Base-by-base conservation (phyloP, 2,329 filamentous ascomycete species). In the Ophiosphaerella herpotricha region DNA sequence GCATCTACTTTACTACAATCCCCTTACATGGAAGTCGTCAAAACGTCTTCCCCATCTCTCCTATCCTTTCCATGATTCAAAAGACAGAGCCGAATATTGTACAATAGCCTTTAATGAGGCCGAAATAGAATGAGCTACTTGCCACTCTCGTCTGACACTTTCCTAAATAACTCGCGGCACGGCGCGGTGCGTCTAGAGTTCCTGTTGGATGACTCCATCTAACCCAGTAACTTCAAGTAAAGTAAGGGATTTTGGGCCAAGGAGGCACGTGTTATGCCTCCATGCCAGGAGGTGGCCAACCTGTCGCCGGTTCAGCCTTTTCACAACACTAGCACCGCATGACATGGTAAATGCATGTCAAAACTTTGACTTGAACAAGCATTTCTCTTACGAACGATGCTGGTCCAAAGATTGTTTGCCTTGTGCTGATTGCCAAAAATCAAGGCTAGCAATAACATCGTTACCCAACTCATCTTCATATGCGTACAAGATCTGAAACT, bases 381-480 rank as follows among this genome's bases (percentile, higher is more conserved):
- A 63, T 55, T 68, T 68, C 33, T 67, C 64, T 24, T 52, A 61
- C 24, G 51, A 52, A 23, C 64, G 61, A 39, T 61, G 62, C 35
- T 54, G 50, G 45, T 72, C 66, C 23, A 70, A 50, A 8, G 60
- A 51, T 32, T 60, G 57, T 48, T 67, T 68, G 5, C 63, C 66
- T 31, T 60, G 64, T 21, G 63, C 62, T n/a, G 64, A 55, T 50
- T 72, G 70, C 93, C 93, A 99, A 79, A 99, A 99, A 77, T 99
- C 94, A 70, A 99, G 85, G 55, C 91, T 91, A 63, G 94, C 91
- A 57, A 99, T 89, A 44, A 96, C 87, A 70, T 99, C 94, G 70
- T 95, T 90, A 61, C 94, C 93, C 58, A 85, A 80, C 73, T 99
- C 94, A 68, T 97, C 93, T 78, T 99, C 94, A 72, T 97, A 97